Conservation (phyloP, 2,329 filamentous ascomycete species). For the Talaromyces islandicus region DNA sequence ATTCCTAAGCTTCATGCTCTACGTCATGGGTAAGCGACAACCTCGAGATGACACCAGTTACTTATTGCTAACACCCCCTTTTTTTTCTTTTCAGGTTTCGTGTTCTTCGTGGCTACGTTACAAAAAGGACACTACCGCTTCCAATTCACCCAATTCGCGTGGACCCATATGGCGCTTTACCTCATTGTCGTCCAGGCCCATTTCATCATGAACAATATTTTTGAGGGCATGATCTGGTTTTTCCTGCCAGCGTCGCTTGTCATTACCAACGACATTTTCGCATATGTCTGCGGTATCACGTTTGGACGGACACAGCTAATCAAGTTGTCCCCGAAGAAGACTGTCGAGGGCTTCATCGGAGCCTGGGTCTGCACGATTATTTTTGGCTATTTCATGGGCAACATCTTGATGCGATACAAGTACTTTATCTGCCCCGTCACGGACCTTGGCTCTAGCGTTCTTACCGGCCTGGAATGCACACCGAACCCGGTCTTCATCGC, state of each 20-base stretch:
- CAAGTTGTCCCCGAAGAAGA: slow-evolving; percentile 98
- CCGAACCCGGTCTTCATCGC: slow-evolving; percentile 88
- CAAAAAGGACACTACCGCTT: slow-evolving; percentile 96
- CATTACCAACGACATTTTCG: slow-evolving; percentile 98
- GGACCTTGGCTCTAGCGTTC: slow-evolving; percentile 88
- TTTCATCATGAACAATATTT: slow-evolving; percentile 99
- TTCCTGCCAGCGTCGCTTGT: slow-evolving; percentile 91
- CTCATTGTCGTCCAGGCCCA: slow-evolving; percentile 96
- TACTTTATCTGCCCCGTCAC: slow-evolving; percentile 99
- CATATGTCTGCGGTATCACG: slow-evolving; percentile 94
- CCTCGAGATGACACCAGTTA: neutral
- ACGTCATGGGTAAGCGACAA: slow-evolving; percentile 73
- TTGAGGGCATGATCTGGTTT: slow-evolving; percentile 99
- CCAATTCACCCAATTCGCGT: slow-evolving; percentile 98
- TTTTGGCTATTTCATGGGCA: slow-evolving; percentile 75
- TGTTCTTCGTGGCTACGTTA: slow-evolving; percentile 93
- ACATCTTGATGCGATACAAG: slow-evolving; percentile 79
- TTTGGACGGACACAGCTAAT: slow-evolving; percentile 96
- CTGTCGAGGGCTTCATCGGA: slow-evolving; percentile 91
- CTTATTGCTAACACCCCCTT: neutral
- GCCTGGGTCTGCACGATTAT: slow-evolving; percentile 94
- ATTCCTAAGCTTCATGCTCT: slow-evolving; percentile 98
- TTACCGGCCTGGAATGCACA: slow-evolving; percentile 81
- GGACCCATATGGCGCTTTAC: slow-evolving; percentile 99
- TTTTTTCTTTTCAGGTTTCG: slow-evolving; percentile 65